phyloP scores from a whole-genome alignment of 73 alveolate species.

The Uronychia setigera region DNA sequence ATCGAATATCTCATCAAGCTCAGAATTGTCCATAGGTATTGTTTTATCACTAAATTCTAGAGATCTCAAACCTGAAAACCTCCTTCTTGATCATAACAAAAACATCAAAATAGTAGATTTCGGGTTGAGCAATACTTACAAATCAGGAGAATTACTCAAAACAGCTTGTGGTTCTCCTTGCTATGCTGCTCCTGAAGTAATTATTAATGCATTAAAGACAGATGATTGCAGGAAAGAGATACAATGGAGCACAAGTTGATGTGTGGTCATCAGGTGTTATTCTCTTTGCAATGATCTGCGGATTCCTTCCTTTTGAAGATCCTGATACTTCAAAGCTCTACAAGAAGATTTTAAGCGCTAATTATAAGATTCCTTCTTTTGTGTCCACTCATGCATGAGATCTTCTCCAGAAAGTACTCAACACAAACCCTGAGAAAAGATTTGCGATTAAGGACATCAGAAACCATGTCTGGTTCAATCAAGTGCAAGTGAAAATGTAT shows the following conservation, averaged over 20 bases:
- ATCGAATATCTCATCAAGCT: constrained; percentile 89
- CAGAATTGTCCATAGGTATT: constrained; percentile 55
- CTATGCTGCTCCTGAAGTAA: constrained; percentile 96
- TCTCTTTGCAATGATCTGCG: constrained; percentile 87
- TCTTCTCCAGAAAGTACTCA: constrained; percentile 72
- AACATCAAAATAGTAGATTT: constrained; percentile 93
- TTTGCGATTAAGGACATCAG: constrained; percentile 80
- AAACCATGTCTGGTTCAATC: constrained; percentile 72
- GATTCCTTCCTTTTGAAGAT: constrained; percentile 91
- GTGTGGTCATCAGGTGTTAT: constrained; percentile 89
- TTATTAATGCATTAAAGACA: background rate
- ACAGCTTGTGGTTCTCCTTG: constrained; percentile 99
- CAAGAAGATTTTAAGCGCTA: constrained; percentile 85
- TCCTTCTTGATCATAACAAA: constrained; percentile 79
- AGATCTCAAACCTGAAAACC: constrained; percentile 97
- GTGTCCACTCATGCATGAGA: constrained; percentile 78
- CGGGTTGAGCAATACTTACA: constrained; percentile 87
- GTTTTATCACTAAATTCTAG: constrained; percentile 22
- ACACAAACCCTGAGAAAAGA: constrained; percentile 84
- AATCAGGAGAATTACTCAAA: constrained; percentile 77
- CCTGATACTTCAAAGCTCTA: constrained; percentile 81
- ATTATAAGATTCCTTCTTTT: constrained; percentile 68
- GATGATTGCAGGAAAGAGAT: constrained; percentile 87
- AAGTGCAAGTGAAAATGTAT: constrained; percentile 59
- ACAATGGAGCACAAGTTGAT: constrained; percentile 76